Base-by-base conservation (phyloP, 352 stramenopile genomes). In the Elongisporangium anandrum region DNA sequence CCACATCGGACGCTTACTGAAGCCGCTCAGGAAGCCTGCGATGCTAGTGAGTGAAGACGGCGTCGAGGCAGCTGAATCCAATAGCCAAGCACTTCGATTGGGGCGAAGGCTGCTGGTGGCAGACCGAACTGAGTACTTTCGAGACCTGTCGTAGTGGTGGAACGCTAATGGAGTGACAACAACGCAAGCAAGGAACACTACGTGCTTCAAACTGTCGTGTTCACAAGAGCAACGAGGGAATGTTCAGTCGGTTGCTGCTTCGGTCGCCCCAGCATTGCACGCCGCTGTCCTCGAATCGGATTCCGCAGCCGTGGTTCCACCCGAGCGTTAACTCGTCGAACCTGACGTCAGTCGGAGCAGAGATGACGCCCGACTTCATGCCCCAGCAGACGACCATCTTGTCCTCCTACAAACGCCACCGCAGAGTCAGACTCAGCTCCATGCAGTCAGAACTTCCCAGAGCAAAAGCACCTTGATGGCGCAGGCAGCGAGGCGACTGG, bases 291-390 rank as follows among this genome's bases (percentile, higher is more conserved):
- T 85, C 77, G 49, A 84, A 79, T 15, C 73, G 73, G 54, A 90
- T 88, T 20, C 77, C 81, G 53, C 81, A 90, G 10, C 81, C 81
- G 54, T 90, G 81, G 65, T 90, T 88, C 79, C 79, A 90, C 6
- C 81, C 81, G 16, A 90, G 58, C 15, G 75, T 83, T 20, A 90
- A 57, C 50, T 91, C 81, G 59, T 91, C 81, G 57, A 91, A 88
- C 45, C 74, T 63, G 39, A 88, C 66, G 50, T 73, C 59, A 1
- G 56, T 75, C 1, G 81, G 81, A 10, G 69, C 77, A 10, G 68
- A 70, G 23, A 72, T 87, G 21, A 91, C 81, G 1, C 81, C 81
- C 7, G 80, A 88, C 4, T 63, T 64, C 78, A 91, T 88, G 3
- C 85, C 85, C 79, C 78, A 92, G 60, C 85, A 94, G 12, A 66